A percentile compares a stretch with the other conserved stretches of the same genome.
These are phyloP conservation scores for Knoxdaviesia capensis DNA, from an alignment of 2,329 filamentous ascomycete genomes.

Conservation along the genomic window DNA sequence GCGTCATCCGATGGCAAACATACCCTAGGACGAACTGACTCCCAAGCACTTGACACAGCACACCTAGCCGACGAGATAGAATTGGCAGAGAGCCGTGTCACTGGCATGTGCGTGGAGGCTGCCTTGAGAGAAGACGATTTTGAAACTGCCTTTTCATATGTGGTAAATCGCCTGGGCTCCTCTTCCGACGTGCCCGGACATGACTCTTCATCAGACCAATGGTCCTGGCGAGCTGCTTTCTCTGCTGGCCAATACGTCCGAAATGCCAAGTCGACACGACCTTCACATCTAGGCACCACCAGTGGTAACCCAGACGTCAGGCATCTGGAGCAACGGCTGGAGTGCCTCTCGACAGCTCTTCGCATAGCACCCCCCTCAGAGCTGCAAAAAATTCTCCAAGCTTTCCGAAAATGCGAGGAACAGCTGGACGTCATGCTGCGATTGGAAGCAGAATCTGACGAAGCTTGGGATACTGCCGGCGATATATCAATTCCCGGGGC, in stretches of 20 bases:
- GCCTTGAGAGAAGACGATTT: constrained; percentile 62
- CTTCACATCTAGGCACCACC: constrained; percentile 38
- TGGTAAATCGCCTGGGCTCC: constrained; percentile 44
- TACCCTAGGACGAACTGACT: constrained; percentile 4
- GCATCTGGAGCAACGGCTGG: constrained; percentile 62
- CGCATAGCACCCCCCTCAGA: constrained; percentile 50
- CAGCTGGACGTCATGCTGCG: constrained; percentile 48
- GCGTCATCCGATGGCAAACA: constrained; percentile 1
- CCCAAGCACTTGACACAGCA: constrained; percentile 4
- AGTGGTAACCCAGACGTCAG: constrained; percentile 42
- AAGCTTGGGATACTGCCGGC: constrained; percentile 48
- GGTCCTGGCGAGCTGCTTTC: constrained; percentile 62
- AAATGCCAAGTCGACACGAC: constrained; percentile 28
- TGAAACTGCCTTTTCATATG: constrained; percentile 71
- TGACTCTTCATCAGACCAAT: constrained; percentile 28
- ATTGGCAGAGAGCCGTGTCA: constrained; percentile 43
- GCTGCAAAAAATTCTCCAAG: constrained; percentile 54
- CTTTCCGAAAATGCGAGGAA: constrained; percentile 59
- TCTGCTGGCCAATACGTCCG: constrained; percentile 57
- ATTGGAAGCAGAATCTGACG: constrained; percentile 46
- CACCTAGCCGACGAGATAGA: constrained; percentile 8
- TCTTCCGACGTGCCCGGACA: constrained; percentile 6
- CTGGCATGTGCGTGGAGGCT: constrained; percentile 62
- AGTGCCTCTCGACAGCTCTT: constrained; percentile 56
- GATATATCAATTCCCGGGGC: constrained; percentile 37